Percentiles rank a stretch among this genome's conserved stretches.
Conservation (phyloP, 2,329 filamentous ascomycete species). For the Botryosphaeria dothidea region DNA sequence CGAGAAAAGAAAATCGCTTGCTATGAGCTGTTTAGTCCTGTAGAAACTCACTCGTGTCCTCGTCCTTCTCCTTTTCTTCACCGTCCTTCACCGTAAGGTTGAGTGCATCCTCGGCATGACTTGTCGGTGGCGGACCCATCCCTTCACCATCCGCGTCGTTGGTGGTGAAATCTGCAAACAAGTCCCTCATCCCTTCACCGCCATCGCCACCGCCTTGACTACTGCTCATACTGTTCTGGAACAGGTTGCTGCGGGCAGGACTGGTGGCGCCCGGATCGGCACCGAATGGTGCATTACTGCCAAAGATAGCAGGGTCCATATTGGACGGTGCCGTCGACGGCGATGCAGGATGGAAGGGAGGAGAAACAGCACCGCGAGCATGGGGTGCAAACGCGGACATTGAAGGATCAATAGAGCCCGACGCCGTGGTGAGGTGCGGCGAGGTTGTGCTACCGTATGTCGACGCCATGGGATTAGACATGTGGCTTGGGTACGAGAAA, state of each 20-base stretch:
- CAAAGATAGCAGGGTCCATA: slow-evolving; percentile 40
- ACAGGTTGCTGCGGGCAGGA: slow-evolving; percentile 35
- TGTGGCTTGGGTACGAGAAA: slow-evolving; percentile 12
- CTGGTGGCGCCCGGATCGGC: slow-evolving; percentile 28
- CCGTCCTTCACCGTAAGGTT: slow-evolving; percentile 36
- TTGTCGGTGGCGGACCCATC: slow-evolving; percentile 20
- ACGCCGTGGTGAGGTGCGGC: neutral
- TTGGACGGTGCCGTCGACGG: slow-evolving; percentile 11
- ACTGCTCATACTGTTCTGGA: slow-evolving; percentile 37
- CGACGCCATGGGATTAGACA: neutral
- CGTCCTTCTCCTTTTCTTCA: slow-evolving; percentile 14
- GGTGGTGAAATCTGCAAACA: slow-evolving; percentile 20
- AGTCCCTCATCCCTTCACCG: slow-evolving; percentile 5
- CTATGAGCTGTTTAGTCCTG: neutral
- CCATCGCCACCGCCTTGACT: slow-evolving; percentile 26
- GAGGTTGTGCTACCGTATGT: slow-evolving; percentile 6
- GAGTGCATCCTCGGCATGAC: slow-evolving; percentile 40
- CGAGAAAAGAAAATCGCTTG: neutral
- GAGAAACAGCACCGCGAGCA: neutral
- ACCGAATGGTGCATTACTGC: slow-evolving; percentile 27
- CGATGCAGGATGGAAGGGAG: slow-evolving; percentile 10
- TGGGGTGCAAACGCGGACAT: slow-evolving; percentile 17
- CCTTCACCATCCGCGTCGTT: slow-evolving; percentile 16
- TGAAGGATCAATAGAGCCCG: neutral
- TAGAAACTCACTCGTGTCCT: slow-evolving; percentile 8